phyloP scores from a whole-genome alignment of 2,329 filamentous ascomycete species.

The Acrocalymma vagum region DNA sequence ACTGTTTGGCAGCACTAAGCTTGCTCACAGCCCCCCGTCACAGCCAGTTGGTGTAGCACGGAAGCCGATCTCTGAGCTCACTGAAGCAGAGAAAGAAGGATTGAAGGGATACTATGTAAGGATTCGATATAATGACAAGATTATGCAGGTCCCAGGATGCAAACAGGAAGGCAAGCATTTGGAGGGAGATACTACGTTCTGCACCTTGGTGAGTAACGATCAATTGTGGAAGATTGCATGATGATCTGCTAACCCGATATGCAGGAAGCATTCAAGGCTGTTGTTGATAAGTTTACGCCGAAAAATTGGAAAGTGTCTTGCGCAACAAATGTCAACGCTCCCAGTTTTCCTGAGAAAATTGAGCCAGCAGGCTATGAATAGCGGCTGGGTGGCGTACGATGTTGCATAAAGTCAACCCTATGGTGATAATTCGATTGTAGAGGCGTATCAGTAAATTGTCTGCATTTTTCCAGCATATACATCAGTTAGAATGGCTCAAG shows the following conservation, averaged over 20 bases:
- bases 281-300: conserved; percentile 91
- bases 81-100: conserved; percentile 63
- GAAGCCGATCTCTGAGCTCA: conserved; percentile 65
- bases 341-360: conserved; percentile 56
- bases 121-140: conserved; percentile 87
- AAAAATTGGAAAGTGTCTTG: conserved; percentile 77
- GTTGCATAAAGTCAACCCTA: too few species aligned
- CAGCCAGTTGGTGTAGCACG: conserved; percentile 63
- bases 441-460: too few species aligned
- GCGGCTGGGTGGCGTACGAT: too few species aligned
- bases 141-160: conserved; percentile 85
- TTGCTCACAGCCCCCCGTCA: conserved; percentile 6
- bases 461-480: too few species aligned
- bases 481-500: too few species aligned
- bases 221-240: background rate
- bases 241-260: background rate
- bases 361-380: conserved; percentile 46
- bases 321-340: conserved; percentile 63
- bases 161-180: conserved; percentile 80
- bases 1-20: conserved; percentile 41
- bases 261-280: conserved; percentile 86
- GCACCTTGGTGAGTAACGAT: conserved; percentile 73
- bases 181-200: conserved; percentile 86
- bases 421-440: too few species aligned
- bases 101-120: conserved; percentile 86